Evolutionary conservation across 2,329 filamentous ascomycete genomes (phyloP).

Genomic region (Fusarium chaquense): DNA sequence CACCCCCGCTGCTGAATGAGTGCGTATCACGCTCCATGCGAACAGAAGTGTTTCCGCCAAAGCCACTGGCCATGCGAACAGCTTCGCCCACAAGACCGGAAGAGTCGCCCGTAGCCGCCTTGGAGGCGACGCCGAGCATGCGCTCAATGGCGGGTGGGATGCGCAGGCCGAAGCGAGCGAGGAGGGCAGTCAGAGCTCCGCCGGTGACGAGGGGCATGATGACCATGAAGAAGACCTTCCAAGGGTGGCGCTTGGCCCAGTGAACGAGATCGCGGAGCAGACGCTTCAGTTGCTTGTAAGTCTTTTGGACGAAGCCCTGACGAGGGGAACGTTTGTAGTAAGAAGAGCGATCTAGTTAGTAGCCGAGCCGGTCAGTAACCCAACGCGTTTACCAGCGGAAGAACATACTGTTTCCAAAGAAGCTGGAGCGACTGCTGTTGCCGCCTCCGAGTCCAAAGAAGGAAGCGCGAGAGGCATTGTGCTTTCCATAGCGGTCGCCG

Average conservation of each 20-base stretch:
- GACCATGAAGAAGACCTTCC: constrained; percentile 88
- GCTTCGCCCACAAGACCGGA: constrained; percentile 67
- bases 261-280: constrained; percentile 83
- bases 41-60: constrained; percentile 45
- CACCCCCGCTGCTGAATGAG: constrained; percentile 50
- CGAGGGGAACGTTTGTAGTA: constrained; percentile 88
- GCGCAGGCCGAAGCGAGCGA: constrained; percentile 82
- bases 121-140: constrained; percentile 66
- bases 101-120: constrained; percentile 61
- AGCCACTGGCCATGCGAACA: constrained; percentile 62
- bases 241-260: constrained; percentile 84
- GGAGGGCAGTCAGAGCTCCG: constrained; percentile 81
- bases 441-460: constrained; percentile 61
- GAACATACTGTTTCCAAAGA: constrained; percentile 60
- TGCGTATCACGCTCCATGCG: constrained; percentile 53
- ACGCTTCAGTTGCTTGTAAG: constrained; percentile 80
- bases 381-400: neutral
- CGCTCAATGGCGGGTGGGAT: constrained; percentile 74
- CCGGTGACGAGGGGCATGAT: constrained; percentile 89
- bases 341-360: constrained; percentile 62
- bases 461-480: constrained; percentile 58
- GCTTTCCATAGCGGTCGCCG: constrained; percentile 52
- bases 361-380: constrained; percentile 3
- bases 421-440: constrained; percentile 58
- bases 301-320: constrained; percentile 78